Conservation (phyloP, 768 basidiomycete species). For the Lanmaoa rubissima region DNA sequence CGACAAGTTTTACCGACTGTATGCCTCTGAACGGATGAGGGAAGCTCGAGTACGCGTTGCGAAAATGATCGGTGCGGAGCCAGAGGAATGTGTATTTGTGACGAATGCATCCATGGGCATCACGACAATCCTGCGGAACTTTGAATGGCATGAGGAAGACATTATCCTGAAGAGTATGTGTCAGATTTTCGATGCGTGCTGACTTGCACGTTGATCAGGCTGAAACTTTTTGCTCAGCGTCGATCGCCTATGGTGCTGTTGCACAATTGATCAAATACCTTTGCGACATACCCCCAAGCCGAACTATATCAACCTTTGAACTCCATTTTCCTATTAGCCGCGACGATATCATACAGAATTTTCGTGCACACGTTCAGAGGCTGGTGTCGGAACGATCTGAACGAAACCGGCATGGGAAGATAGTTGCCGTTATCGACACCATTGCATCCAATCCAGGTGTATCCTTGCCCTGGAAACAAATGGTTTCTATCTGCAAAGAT, state of each 20-base stretch:
- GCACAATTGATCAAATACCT: slow-evolving; percentile 47
- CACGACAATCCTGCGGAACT: slow-evolving; percentile 60
- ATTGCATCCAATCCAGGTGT: background rate
- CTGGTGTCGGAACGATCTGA: background rate
- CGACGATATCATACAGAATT: background rate
- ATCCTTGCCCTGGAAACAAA: background rate
- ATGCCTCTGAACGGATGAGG: slow-evolving; percentile 15
- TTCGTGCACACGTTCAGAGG: background rate
- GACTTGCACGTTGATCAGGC: background rate
- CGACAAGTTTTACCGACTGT: slow-evolving; percentile 46
- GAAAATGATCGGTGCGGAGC: slow-evolving; percentile 40
- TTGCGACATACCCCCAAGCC: slow-evolving; percentile 49
- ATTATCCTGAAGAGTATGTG: background rate
- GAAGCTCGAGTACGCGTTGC: slow-evolving; percentile 35
- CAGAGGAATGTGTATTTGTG: slow-evolving; percentile 49
- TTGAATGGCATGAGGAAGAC: slow-evolving; percentile 66
- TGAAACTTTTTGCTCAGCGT: slow-evolving; percentile 31
- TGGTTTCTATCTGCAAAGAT: background rate
- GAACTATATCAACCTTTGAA: slow-evolving; percentile 18
- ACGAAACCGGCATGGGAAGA: background rate
- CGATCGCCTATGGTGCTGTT: slow-evolving; percentile 54
- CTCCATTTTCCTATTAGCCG: background rate
- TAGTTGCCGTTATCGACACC: background rate
- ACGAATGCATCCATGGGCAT: slow-evolving; percentile 26
- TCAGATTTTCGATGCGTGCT: background rate